These are phyloP conservation scores for Endotrypanum monterogeii DNA, from an alignment of 208 protist species.

Conservation along the genomic window DNA sequence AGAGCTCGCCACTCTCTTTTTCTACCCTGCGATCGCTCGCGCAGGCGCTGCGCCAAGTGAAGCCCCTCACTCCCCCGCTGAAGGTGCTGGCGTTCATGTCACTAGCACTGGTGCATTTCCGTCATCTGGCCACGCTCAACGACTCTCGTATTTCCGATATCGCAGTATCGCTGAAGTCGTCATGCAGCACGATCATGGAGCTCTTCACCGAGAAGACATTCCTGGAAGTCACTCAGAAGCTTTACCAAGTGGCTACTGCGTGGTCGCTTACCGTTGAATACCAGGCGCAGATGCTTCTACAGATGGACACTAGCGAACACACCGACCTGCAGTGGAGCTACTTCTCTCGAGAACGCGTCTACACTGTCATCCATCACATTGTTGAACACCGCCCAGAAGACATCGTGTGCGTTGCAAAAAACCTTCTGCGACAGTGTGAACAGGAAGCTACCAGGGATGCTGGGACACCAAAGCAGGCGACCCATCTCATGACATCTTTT, in stretches of 20 bases:
- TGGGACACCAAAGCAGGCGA: conserved; percentile 32
- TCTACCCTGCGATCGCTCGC: conserved; percentile 48
- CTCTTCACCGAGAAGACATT: conserved; percentile 63
- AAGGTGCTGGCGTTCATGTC: conserved; percentile 68
- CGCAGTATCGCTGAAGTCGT: conserved; percentile 56
- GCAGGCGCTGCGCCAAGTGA: conserved; percentile 36
- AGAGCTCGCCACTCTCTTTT: conserved; percentile 49
- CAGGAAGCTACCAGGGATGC: conserved; percentile 26
- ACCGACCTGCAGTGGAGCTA: conserved; percentile 50
- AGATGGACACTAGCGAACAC: conserved; percentile 33
- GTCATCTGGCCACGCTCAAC: conserved; percentile 47
- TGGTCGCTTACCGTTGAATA: conserved; percentile 60
- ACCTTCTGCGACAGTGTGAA: conserved; percentile 34
- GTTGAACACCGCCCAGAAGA: conserved; percentile 28
- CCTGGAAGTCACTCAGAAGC: conserved; percentile 40
- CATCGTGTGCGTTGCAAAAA: conserved; percentile 29
- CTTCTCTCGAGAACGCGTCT: conserved; percentile 46
- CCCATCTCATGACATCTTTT: conserved; percentile 70
- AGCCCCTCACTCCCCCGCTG: conserved; percentile 34
- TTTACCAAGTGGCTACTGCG: conserved; percentile 45
- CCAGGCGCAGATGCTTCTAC: conserved; percentile 62
- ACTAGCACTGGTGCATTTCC: conserved; percentile 62
- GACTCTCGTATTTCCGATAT: conserved; percentile 53
- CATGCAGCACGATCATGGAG: conserved; percentile 55
- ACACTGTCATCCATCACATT: conserved; percentile 48